Conservation (phyloP, 2,329 filamentous ascomycete genomes). For the Helicocarpus griseus region DNA sequence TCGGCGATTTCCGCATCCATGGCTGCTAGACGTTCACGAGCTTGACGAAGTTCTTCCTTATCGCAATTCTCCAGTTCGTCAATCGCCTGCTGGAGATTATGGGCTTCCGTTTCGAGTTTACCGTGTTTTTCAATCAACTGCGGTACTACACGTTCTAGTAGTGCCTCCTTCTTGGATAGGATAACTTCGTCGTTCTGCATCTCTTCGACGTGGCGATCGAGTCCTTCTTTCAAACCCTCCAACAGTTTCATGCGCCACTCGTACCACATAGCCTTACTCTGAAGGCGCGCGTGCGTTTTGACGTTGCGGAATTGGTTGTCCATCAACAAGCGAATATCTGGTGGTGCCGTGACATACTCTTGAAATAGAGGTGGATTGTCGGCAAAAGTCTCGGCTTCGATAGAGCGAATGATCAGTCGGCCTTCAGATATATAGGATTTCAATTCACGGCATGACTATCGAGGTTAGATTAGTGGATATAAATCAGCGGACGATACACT, state of each 20-base stretch:
- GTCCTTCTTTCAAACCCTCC: constrained; percentile 69
- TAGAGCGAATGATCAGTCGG: constrained; percentile 76
- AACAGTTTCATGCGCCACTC: constrained; percentile 90
- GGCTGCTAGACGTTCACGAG: constrained; percentile 57
- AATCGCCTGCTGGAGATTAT: constrained; percentile 60
- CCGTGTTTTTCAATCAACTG: constrained; percentile 51
- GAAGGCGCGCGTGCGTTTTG: constrained; percentile 79
- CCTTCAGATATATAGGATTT: constrained; percentile 96
- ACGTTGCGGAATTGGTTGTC: constrained; percentile 97
- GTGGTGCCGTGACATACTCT: constrained; percentile 78
- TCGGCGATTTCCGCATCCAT: constrained; percentile 59
- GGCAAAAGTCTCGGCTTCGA: constrained; percentile 77
- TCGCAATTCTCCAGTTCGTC: constrained; percentile 56
- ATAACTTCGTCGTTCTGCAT: constrained; percentile 64
- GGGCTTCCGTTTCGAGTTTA: constrained; percentile 52
- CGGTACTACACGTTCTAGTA: constrained; percentile 61
- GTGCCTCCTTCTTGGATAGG: constrained; percentile 57
- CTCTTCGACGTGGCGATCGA: constrained; percentile 63
- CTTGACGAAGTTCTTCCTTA: constrained; percentile 63
- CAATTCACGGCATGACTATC: constrained; percentile 73
- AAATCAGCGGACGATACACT: constrained; percentile 22
- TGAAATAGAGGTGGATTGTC: constrained; percentile 87
- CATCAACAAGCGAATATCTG: constrained; percentile 77
- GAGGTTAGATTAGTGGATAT: constrained; percentile 13
- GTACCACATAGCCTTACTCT: constrained; percentile 97